phyloP scores from a whole-genome alignment of 2,329 filamentous ascomycete genomes.

The Chaetomium globosum region DNA sequence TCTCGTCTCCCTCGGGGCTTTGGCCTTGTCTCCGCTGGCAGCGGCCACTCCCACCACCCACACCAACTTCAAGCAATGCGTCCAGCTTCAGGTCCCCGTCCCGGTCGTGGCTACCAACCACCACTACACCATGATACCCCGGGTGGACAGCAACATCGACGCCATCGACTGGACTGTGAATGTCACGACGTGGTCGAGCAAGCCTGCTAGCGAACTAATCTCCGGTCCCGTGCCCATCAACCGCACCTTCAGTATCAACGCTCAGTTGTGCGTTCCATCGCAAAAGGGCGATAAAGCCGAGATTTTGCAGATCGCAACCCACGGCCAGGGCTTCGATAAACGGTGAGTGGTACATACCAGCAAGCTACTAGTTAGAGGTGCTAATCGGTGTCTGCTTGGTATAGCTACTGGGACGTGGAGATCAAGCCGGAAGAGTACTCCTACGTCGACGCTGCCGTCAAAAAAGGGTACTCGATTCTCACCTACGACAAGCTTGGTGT shows the following conservation, averaged over 20 bases:
- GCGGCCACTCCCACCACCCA: not conserved
- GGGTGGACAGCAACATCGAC: constrained; percentile 38
- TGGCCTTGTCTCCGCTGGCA: not conserved
- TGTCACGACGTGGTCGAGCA: constrained; percentile 30
- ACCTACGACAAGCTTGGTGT: constrained; percentile 65
- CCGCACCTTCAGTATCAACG: constrained; percentile 33
- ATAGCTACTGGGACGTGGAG: constrained; percentile 65
- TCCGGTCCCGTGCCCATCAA: constrained; percentile 20
- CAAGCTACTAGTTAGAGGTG: not conserved
- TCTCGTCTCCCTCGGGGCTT: not conserved
- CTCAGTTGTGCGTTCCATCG: constrained; percentile 35
- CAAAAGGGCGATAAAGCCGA: constrained; percentile 25
- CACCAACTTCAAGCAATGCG: not conserved
- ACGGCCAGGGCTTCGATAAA: constrained; percentile 47
- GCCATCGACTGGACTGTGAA: constrained; percentile 37
- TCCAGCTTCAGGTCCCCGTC: constrained; percentile 17
- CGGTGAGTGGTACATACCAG: not conserved
- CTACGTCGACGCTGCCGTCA: constrained; percentile 56
- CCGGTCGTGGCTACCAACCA: constrained; percentile 23
- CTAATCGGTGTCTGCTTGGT: constrained; percentile 44
- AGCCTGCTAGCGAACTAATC: not conserved
- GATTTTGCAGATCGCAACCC: constrained; percentile 47
- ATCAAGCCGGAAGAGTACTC: constrained; percentile 63
- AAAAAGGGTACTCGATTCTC: constrained; percentile 59
- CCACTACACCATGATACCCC: constrained; percentile 32